These are phyloP conservation scores for Allium cepa DNA, from an alignment of 106 monocot species.

Conservation along the genomic window DNA sequence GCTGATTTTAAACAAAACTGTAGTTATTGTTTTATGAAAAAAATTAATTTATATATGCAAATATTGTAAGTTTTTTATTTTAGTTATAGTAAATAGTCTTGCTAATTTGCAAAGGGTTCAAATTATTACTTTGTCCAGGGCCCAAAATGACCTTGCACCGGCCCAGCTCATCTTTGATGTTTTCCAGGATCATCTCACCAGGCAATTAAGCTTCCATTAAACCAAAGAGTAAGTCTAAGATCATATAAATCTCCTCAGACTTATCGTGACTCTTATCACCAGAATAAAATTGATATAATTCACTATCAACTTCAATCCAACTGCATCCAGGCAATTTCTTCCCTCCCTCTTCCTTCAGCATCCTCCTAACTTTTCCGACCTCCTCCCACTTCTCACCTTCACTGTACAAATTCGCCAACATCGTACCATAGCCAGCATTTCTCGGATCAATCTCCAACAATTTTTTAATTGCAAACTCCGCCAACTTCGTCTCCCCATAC, in stretches of 20 bases:
- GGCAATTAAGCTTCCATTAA: slow-evolving; percentile 27
- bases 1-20: no score
- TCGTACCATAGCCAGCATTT: slow-evolving; percentile 50
- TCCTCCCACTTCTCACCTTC: slow-evolving; percentile 79
- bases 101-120: no score
- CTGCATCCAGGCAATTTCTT: slow-evolving; percentile 94
- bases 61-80: no score
- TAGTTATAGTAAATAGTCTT: no score
- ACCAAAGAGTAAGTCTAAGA: slow-evolving; percentile 38
- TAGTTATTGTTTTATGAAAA: no score
- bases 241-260: slow-evolving; percentile 40
- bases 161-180: no score
- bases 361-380: slow-evolving; percentile 67
- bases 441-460: slow-evolving; percentile 60
- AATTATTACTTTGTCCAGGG: no score
- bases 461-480: slow-evolving; percentile 54
- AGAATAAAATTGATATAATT: slow-evolving; percentile 67
- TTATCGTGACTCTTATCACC: slow-evolving; percentile 45
- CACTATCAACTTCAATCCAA: slow-evolving; percentile 75
- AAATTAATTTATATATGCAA: no score
- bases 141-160: no score
- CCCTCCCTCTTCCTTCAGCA: slow-evolving; percentile 46
- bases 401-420: slow-evolving; percentile 86
- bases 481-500: slow-evolving; percentile 47
- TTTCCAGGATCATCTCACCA: no score